A percentile compares a stretch with the other conserved stretches of the same genome.
phyloP scores from a whole-genome alignment of 257 asterid species.

The Misopates orontium region DNA sequence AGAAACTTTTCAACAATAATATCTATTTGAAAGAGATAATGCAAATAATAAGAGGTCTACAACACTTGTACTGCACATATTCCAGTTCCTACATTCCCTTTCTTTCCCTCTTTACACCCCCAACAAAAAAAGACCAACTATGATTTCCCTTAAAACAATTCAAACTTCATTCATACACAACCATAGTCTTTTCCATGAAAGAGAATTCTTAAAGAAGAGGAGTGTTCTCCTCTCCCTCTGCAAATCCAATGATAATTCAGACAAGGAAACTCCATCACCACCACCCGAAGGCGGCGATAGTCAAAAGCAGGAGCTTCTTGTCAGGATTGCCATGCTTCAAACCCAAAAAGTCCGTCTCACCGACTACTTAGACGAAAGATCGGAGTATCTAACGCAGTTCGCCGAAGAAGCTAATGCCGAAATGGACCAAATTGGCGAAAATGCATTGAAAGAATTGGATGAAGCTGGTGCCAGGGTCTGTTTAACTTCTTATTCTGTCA shows the following conservation, averaged over 20 bases:
- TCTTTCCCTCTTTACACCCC: conserved; percentile 19
- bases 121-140: conserved; percentile 23
- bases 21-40: conserved; percentile 36
- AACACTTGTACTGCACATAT: conserved; percentile 21
- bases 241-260: conserved; percentile 46
- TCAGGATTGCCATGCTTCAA: conserved; percentile 76
- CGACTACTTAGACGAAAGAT: conserved; percentile 80
- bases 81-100: conserved; percentile 13
- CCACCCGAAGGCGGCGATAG: conserved; percentile 66
- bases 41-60: conserved; percentile 45
- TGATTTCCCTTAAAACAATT: conserved; percentile 67
- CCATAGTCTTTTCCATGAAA: conserved; percentile 37
- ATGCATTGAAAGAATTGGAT: conserved; percentile 80
- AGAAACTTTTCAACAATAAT: not conserved
- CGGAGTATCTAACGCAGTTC: conserved; percentile 69
- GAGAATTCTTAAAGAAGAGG: conserved; percentile 39
- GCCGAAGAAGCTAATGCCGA: conserved; percentile 90
- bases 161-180: conserved; percentile 52
- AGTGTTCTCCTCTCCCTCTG: conserved; percentile 34
- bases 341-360: conserved; percentile 79
- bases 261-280: conserved; percentile 36
- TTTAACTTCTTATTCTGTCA: conserved; percentile 10
- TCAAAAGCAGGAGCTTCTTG: conserved; percentile 83
- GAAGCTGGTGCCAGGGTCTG: conserved; percentile 81
- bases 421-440: conserved; percentile 82